Evolutionary conservation across 73 alveolate genomes (phyloP).

Genomic region (Halteria grandinella): DNA sequence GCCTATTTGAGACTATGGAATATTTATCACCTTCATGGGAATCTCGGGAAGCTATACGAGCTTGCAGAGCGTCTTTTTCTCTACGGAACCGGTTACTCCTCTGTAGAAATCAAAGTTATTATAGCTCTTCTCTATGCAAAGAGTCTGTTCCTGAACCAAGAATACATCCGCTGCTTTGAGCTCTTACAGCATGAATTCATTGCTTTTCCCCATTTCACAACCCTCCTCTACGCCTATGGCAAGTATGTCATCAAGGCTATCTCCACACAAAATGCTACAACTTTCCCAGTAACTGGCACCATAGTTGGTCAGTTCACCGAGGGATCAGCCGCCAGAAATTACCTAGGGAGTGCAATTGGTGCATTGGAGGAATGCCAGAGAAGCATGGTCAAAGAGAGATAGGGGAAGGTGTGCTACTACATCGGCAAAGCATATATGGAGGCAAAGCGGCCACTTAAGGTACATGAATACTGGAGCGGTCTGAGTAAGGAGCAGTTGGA

Average conservation of each 20-base stretch:
- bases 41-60: slow-evolving; percentile 5
- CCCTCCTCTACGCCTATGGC: slow-evolving; percentile 33
- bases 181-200: slow-evolving; percentile 9
- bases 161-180: slow-evolving; percentile 21
- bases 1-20: slow-evolving; percentile 76
- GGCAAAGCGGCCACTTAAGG: neutral
- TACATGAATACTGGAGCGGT: slow-evolving; percentile 30
- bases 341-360: slow-evolving; percentile 65
- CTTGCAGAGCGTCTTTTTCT: slow-evolving; percentile 38
- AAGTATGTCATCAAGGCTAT: slow-evolving; percentile 36
- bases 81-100: slow-evolving; percentile 18
- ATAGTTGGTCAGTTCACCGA: no score
- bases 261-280: no score
- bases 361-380: slow-evolving; percentile 69
- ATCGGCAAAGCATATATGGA: slow-evolving; percentile 45
- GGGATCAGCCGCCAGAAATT: slow-evolving; percentile 11
- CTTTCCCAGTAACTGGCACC: no score
- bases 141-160: slow-evolving; percentile 4
- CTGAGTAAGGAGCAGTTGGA: neutral
- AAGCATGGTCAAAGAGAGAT: slow-evolving; percentile 53
- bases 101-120: neutral
- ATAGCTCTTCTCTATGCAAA: slow-evolving; percentile 45
- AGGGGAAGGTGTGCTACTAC: slow-evolving; percentile 34
- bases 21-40: neutral
- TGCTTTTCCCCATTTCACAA: slow-evolving; percentile 14